Conservation (phyloP, 768 basidiomycete genomes). For the Suillus subalutaceus region DNA sequence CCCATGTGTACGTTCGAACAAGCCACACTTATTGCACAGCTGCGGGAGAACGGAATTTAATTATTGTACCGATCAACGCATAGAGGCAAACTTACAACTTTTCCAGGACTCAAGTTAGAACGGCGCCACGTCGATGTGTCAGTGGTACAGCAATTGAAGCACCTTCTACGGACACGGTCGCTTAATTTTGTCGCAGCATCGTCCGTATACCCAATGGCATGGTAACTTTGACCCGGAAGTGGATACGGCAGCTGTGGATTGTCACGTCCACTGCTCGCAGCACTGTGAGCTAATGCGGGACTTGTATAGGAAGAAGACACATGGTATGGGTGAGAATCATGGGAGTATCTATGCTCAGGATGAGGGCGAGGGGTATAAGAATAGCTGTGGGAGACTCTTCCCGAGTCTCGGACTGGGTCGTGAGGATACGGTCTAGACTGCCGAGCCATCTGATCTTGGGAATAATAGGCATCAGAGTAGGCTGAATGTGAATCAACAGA, state of each 20-base stretch:
- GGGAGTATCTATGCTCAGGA: slow-evolving; percentile 34
- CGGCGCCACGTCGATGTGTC: slow-evolving; percentile 84
- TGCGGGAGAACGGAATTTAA: slow-evolving; percentile 20
- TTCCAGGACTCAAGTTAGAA: slow-evolving; percentile 76
- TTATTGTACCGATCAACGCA: slow-evolving; percentile 8
- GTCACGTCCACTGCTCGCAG: slow-evolving; percentile 23
- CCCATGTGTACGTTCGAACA: slow-evolving; percentile 82
- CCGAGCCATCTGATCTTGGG: slow-evolving; percentile 38
- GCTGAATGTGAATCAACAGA: slow-evolving; percentile 30
- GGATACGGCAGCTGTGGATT: slow-evolving; percentile 35
- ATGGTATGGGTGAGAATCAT: slow-evolving; percentile 38
- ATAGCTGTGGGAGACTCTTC: slow-evolving; percentile 40
- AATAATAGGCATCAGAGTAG: slow-evolving; percentile 42
- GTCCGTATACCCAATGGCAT: slow-evolving; percentile 60
- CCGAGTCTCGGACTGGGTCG: slow-evolving; percentile 35
- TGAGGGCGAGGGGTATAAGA: slow-evolving; percentile 29
- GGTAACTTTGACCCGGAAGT: slow-evolving; percentile 41
- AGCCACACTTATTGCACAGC: slow-evolving; percentile 69
- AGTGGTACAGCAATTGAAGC: slow-evolving; percentile 86
- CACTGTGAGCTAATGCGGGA: slow-evolving; percentile 29
- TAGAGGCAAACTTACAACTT: slow-evolving; percentile 53
- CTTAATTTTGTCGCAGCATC: slow-evolving; percentile 82
- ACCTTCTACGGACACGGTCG: slow-evolving; percentile 73
- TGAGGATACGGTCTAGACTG: slow-evolving; percentile 35
- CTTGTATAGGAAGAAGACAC: slow-evolving; percentile 28